Evolutionary conservation across 225 moss, liverwort and hornwort species (phyloP).

Genomic region (Polytrichum commune): DNA sequence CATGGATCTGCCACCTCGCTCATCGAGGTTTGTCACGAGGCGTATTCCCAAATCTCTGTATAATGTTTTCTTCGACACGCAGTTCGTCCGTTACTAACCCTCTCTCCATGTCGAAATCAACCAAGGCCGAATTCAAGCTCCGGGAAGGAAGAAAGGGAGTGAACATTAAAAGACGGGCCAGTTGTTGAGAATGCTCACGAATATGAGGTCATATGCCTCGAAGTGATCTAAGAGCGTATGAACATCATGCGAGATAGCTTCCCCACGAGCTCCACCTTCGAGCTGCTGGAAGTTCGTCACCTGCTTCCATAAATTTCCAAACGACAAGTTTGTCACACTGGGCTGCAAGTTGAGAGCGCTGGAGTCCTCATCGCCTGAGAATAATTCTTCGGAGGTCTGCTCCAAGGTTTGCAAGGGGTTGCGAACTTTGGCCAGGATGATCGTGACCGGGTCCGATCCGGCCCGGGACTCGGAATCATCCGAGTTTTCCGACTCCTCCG

Average conservation of each 20-base stretch:
- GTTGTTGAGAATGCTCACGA: no score
- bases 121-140: no score
- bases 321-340: neutral
- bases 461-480: slow-evolving; percentile 21
- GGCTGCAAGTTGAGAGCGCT: slow-evolving; percentile 25
- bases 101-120: neutral
- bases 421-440: slow-evolving; percentile 42
- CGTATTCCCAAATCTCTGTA: neutral
- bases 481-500: slow-evolving; percentile 34
- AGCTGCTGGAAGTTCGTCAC: neutral
- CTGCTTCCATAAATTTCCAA: neutral
- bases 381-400: slow-evolving; percentile 32
- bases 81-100: neutral
- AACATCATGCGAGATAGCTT: neutral
- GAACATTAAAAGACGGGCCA: no score
- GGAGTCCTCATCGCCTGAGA: slow-evolving; percentile 31
- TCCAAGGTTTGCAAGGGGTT: slow-evolving; percentile 43
- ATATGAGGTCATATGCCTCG: neutral
- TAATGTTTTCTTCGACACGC: neutral
- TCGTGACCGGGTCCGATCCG: slow-evolving; percentile 33
- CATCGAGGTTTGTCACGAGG: neutral
- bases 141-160: no score
- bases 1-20: neutral
- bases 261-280: neutral
- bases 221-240: neutral